phyloP scores from a whole-genome alignment of 768 basidiomycete species.

The Neoboletus subvelutipes region DNA sequence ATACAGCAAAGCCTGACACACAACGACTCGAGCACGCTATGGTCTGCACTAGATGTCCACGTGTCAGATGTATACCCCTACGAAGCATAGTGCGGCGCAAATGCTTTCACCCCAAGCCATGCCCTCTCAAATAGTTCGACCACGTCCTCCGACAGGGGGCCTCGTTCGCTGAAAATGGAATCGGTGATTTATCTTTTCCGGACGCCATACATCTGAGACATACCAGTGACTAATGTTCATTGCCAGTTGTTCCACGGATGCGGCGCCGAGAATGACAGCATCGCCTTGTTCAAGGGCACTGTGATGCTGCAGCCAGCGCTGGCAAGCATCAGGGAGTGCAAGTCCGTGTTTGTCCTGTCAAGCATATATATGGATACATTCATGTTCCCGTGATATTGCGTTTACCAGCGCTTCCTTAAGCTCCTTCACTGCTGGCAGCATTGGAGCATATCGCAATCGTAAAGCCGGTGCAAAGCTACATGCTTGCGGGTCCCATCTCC shows the following conservation, averaged over 20 bases:
- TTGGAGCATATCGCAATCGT: slow-evolving; percentile 7
- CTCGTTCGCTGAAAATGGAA: slow-evolving; percentile 19
- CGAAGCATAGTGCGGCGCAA: slow-evolving; percentile 11
- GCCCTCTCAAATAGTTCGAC: slow-evolving; percentile 11
- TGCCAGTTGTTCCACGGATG: slow-evolving; percentile 37
- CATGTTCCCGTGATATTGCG: background rate
- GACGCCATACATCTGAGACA: slow-evolving; percentile 4
- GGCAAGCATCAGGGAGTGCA: slow-evolving; percentile 9
- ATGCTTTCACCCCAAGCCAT: slow-evolving; percentile 7
- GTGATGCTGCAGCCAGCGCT: slow-evolving; percentile 20
- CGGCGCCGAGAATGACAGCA: slow-evolving; percentile 40
- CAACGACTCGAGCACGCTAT: background rate
- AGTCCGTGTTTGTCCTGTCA: slow-evolving; percentile 12
- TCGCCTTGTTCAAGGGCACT: slow-evolving; percentile 21
- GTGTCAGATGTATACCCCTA: background rate
- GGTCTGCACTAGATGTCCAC: no score
- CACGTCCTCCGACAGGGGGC: slow-evolving; percentile 14
- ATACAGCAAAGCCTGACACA: background rate
- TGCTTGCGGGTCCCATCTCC: slow-evolving; percentile 19
- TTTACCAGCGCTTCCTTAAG: slow-evolving; percentile 16
- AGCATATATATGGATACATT: background rate
- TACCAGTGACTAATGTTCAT: slow-evolving; percentile 14
- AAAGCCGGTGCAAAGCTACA: slow-evolving; percentile 8
- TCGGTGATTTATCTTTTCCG: background rate
- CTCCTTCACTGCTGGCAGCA: slow-evolving; percentile 12